Conservation (phyloP, 2,329 filamentous ascomycete species). For the Claviceps capensis region DNA sequence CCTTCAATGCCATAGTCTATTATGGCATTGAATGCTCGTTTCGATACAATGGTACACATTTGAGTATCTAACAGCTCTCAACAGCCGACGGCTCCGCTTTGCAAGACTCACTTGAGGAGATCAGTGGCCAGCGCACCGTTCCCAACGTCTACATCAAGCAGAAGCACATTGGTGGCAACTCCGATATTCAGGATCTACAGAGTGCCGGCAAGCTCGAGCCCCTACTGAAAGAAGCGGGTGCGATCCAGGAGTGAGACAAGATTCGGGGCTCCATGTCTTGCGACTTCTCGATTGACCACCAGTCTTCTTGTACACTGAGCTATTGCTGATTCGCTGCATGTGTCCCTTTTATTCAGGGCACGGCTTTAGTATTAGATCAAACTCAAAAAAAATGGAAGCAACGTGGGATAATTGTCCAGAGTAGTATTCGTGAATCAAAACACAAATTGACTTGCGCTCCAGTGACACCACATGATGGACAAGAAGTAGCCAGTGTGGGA, state of each 20-base stretch:
- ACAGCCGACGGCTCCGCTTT: slow-evolving; percentile 70
- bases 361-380: slow-evolving; percentile 2
- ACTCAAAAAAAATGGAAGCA: neutral
- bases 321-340: slow-evolving; percentile 1
- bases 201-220: slow-evolving; percentile 24
- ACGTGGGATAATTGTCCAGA: neutral
- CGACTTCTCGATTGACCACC: neutral
- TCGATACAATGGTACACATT: too few species aligned
- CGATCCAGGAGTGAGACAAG: slow-evolving; percentile 25
- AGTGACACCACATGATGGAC: neutral
- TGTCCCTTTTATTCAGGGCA: neutral
- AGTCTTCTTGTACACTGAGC: neutral
- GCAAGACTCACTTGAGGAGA: slow-evolving; percentile 67
- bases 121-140: slow-evolving; percentile 76
- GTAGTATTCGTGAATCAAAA: neutral
- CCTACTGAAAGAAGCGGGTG: slow-evolving; percentile 29
- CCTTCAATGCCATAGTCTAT: neutral
- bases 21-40: too few species aligned
- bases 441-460: neutral
- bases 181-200: slow-evolving; percentile 57
- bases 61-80: neutral
- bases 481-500: neutral
- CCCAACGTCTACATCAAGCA: slow-evolving; percentile 90
- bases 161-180: slow-evolving; percentile 94
- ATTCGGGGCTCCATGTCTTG: neutral